Evolutionary conservation across 768 basidiomycete species (phyloP).

Genomic region (Piloderma croceum): DNA sequence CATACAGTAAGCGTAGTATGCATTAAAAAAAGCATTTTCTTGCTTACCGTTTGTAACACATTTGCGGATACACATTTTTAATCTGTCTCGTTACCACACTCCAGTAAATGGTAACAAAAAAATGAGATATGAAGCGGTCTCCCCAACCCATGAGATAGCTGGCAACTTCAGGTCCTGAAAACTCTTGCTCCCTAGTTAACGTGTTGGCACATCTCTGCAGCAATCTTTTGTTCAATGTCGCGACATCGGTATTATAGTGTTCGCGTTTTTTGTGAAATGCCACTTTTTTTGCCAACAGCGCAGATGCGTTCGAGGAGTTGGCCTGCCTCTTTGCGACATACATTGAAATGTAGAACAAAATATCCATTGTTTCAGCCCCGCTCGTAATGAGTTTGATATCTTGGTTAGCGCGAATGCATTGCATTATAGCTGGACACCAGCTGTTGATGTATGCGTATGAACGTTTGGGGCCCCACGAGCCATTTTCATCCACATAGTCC

Average conservation of each 20-base stretch:
- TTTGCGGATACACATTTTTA: constrained; percentile 16
- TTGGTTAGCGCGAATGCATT: constrained; percentile 31
- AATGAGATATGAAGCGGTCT: constrained; percentile 31
- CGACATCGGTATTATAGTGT: constrained; percentile 14
- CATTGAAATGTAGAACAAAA: constrained; percentile 27
- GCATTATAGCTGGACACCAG: constrained; percentile 22
- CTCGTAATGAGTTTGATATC: constrained; percentile 37
- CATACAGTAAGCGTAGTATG: background rate
- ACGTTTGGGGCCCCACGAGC: constrained; percentile 22
- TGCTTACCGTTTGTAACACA: constrained; percentile 5
- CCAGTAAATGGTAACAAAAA: constrained; percentile 33
- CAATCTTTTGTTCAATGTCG: constrained; percentile 22
- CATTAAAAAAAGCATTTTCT: background rate
- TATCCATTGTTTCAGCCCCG: constrained; percentile 26
- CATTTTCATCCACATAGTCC: constrained; percentile 22
- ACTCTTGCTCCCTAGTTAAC: constrained; percentile 33
- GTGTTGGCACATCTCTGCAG: constrained; percentile 27
- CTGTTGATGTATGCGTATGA: constrained; percentile 22
- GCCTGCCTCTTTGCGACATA: constrained; percentile 35
- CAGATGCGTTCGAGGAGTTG: constrained; percentile 27
- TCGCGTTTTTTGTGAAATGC: constrained; percentile 23
- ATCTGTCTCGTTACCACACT: constrained; percentile 18
- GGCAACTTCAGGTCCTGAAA: constrained; percentile 33
- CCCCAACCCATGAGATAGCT: constrained; percentile 42
- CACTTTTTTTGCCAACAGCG: constrained; percentile 26